These are phyloP conservation scores for Aspergillus sojae DNA, from an alignment of 2,329 filamentous ascomycete genomes.

Conservation along the genomic window DNA sequence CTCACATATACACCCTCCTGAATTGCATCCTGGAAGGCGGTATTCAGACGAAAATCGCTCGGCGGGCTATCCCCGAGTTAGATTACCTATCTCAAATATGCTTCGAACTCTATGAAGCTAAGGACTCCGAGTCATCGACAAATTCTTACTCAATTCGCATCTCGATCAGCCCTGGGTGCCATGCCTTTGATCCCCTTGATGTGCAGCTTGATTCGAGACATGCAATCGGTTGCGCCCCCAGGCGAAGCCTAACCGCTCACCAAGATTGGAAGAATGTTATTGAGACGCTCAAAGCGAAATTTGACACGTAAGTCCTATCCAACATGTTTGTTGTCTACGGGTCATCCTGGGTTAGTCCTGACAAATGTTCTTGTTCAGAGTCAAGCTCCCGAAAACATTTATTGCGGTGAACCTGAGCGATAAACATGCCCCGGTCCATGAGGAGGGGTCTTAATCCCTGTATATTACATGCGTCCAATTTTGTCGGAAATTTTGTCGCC, in stretches of 20 bases:
- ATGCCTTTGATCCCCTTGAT: slow-evolving; percentile 93
- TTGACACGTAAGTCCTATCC: slow-evolving; percentile 74
- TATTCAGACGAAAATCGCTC: slow-evolving; percentile 93
- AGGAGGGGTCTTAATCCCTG: neutral
- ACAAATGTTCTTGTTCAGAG: slow-evolving; percentile 32
- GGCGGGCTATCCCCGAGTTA: slow-evolving; percentile 92
- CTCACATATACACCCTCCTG: slow-evolving; percentile 95
- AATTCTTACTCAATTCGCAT: slow-evolving; percentile 97
- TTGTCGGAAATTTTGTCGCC: neutral
- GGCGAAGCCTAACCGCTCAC: slow-evolving; percentile 85
- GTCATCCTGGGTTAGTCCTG: neutral
- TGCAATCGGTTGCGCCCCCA: slow-evolving; percentile 91
- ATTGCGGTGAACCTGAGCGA: slow-evolving; percentile 56
- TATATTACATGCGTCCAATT: neutral
- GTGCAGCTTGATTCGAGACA: slow-evolving; percentile 96
- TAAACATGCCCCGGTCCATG: slow-evolving; percentile 42
- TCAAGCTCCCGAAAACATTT: slow-evolving; percentile 56
- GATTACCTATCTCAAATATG: slow-evolving; percentile 98
- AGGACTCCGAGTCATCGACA: slow-evolving; percentile 73
- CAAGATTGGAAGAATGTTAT: slow-evolving; percentile 97
- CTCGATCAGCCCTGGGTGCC: slow-evolving; percentile 91
- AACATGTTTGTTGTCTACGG: neutral
- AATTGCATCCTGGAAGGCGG: slow-evolving; percentile 98
- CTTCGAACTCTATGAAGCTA: slow-evolving; percentile 96
- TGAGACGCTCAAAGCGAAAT: slow-evolving; percentile 90